phyloP scores from a whole-genome alignment of 1,284 basidiomycete genomes.

The Hymenochaete sp. region DNA sequence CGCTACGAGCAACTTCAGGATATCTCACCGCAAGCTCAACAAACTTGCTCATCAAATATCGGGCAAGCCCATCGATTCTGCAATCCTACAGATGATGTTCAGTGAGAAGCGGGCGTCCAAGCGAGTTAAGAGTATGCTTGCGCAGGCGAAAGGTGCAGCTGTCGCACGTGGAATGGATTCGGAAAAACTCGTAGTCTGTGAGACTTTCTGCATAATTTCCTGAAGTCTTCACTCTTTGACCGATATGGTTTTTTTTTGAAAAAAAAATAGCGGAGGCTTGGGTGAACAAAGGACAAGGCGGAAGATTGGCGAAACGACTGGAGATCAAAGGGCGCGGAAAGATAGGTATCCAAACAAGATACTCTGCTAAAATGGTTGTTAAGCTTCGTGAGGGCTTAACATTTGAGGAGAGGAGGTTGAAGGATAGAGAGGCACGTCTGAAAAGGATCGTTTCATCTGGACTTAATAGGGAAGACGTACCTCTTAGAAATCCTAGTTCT shows the following conservation, averaged over 20 bases:
- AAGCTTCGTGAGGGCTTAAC: conserved; percentile 82
- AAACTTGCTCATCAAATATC: conserved; percentile 81
- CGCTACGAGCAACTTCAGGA: conserved; percentile 87
- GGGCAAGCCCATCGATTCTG: conserved; percentile 85
- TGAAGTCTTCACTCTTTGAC: conserved; percentile 5
- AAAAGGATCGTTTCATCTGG: conserved; percentile 74
- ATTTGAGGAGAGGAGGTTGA: conserved; percentile 56
- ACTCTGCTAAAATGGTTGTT: conserved; percentile 71
- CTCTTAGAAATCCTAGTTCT: conserved; percentile 65
- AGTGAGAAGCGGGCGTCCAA: conserved; percentile 83
- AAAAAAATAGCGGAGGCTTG: conserved; percentile 70
- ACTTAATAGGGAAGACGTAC: conserved; percentile 67
- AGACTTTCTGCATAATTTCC: conserved; percentile 27
- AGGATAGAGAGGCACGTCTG: conserved; percentile 59
- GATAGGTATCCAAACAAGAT: conserved; percentile 72
- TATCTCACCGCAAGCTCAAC: conserved; percentile 88
- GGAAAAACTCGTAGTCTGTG: conserved; percentile 76
- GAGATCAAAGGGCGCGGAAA: conserved; percentile 85
- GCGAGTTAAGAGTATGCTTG: conserved; percentile 83
- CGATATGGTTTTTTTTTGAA: conserved; percentile 6
- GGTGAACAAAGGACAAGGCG: conserved; percentile 74
- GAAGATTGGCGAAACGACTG: conserved; percentile 51
- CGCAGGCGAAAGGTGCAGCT: conserved; percentile 83
- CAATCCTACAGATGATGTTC: conserved; percentile 95
- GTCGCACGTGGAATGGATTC: conserved; percentile 69